Evolutionary conservation across 106 monocot species (phyloP).

Genomic region (Acorus gramineus): DNA sequence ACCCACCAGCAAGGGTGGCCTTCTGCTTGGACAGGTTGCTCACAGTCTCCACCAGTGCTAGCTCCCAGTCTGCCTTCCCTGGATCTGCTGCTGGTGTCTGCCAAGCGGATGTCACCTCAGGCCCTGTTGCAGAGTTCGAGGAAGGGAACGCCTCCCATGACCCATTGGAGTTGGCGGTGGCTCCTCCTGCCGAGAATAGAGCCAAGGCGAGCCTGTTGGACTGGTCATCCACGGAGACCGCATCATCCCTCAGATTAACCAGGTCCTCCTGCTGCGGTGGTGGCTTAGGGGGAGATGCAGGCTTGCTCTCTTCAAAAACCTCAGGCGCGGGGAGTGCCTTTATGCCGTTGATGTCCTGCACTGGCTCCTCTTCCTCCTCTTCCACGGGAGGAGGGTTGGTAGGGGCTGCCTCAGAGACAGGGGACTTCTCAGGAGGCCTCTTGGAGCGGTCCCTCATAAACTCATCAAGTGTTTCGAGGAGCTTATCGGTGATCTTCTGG

Average conservation of each 20-base stretch:
- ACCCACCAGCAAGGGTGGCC: constrained; percentile 51
- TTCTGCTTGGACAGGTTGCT: constrained; percentile 74
- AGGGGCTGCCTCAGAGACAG: not conserved
- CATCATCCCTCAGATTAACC: constrained; percentile 61
- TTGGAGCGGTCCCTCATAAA: constrained; percentile 61
- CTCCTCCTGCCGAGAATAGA: constrained; percentile 41
- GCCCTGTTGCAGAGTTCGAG: not conserved
- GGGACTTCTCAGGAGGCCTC: constrained; percentile 24
- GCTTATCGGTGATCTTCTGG: constrained; percentile 62
- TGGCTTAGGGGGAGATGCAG: not conserved
- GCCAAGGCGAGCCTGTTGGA: constrained; percentile 64
- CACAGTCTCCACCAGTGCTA: constrained; percentile 59
- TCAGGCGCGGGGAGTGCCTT: constrained; percentile 80
- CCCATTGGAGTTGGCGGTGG: constrained; percentile 7
- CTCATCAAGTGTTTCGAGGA: constrained; percentile 70
- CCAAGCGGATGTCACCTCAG: constrained; percentile 67
- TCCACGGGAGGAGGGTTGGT: not conserved
- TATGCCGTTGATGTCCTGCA: constrained; percentile 45
- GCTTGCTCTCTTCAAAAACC: constrained; percentile 13
- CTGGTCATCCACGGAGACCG: constrained; percentile 40
- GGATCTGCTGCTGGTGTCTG: constrained; percentile 60
- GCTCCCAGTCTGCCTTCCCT: constrained; percentile 77
- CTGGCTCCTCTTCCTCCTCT: constrained; percentile 23
- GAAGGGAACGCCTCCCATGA: constrained; percentile 55
- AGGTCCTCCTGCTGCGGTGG: constrained; percentile 27